Percentiles rank a stretch among this genome's conserved stretches.
Evolutionary conservation across 805 yeast species (phyloP).

Genomic region (Candida germanica): DNA sequence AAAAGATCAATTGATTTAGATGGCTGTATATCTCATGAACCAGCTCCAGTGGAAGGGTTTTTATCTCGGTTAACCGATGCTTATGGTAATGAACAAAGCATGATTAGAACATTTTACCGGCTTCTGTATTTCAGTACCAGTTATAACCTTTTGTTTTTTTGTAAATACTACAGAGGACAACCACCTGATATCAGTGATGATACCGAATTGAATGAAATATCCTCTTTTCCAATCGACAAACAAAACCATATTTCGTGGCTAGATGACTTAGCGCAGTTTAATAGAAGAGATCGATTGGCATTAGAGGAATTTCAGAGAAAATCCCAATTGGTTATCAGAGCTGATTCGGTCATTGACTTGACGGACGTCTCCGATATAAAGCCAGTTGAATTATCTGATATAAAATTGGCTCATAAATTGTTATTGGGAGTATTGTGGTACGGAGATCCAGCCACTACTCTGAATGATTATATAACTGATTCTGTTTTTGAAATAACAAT

Average conservation of each 20-base stretch:
- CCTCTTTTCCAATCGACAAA: slow-evolving; percentile 53
- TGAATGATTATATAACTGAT: slow-evolving; percentile 34
- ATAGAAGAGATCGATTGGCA: slow-evolving; percentile 53
- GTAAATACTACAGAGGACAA: slow-evolving; percentile 49
- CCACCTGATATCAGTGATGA: slow-evolving; percentile 51
- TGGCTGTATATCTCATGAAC: background rate
- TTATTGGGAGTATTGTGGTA: slow-evolving; percentile 31
- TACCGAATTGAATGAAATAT: slow-evolving; percentile 42
- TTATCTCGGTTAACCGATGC: slow-evolving; percentile 54
- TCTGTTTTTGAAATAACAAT: slow-evolving; percentile 53
- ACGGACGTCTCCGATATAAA: slow-evolving; percentile 42
- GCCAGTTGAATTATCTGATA: slow-evolving; percentile 22
- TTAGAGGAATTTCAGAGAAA: slow-evolving; percentile 65
- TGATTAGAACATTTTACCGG: slow-evolving; percentile 45
- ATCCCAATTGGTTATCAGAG: slow-evolving; percentile 49
- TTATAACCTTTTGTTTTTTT: slow-evolving; percentile 59
- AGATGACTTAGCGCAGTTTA: slow-evolving; percentile 38
- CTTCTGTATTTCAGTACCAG: slow-evolving; percentile 62
- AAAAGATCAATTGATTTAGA: slow-evolving; percentile 1
- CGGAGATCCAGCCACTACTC: slow-evolving; percentile 19
- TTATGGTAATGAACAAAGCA: slow-evolving; percentile 38
- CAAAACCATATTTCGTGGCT: slow-evolving; percentile 65
- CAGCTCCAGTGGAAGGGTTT: slow-evolving; percentile 74
- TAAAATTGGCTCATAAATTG: slow-evolving; percentile 23
- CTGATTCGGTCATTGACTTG: slow-evolving; percentile 64